phyloP scores from a whole-genome alignment of 306 rosid species.

The Prosopis cineraria region DNA sequence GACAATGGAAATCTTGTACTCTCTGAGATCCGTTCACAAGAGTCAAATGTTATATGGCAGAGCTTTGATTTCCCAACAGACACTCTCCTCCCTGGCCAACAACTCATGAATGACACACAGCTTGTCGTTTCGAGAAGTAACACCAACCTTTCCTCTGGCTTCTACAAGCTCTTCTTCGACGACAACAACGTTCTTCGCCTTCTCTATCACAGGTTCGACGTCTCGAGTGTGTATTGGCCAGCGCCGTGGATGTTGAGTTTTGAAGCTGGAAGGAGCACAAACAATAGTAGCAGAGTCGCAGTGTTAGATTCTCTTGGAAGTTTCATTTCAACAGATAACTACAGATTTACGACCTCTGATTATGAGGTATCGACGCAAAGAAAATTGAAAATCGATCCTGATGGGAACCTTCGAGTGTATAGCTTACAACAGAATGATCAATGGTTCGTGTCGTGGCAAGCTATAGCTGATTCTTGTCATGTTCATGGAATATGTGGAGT shows the following conservation, averaged over 20 bases:
- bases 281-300: conserved; percentile 22
- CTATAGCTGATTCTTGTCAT: not conserved
- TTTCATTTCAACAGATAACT: not conserved
- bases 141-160: conserved; percentile 29
- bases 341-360: not conserved
- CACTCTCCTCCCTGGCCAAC: not conserved
- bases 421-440: not conserved
- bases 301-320: not conserved
- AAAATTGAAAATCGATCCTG: conserved; percentile 12
- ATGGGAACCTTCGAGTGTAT: not conserved
- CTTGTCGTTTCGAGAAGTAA: not conserved
- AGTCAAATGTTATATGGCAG: not conserved
- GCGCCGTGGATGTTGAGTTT: not conserved
- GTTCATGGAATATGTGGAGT: not conserved
- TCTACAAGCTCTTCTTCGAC: conserved; percentile 33
- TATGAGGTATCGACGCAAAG: not conserved
- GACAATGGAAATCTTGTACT: not conserved
- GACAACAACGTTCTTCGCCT: conserved; percentile 33
- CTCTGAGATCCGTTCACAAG: not conserved
- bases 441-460: not conserved
- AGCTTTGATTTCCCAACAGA: not conserved
- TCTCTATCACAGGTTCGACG: not conserved
- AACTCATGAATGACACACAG: not conserved
- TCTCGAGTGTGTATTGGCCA: conserved; percentile 33
- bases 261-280: not conserved